These are phyloP conservation scores for Graphiopsis chlorocephala DNA, from an alignment of 2,329 filamentous ascomycete genomes.

Conservation along the genomic window DNA sequence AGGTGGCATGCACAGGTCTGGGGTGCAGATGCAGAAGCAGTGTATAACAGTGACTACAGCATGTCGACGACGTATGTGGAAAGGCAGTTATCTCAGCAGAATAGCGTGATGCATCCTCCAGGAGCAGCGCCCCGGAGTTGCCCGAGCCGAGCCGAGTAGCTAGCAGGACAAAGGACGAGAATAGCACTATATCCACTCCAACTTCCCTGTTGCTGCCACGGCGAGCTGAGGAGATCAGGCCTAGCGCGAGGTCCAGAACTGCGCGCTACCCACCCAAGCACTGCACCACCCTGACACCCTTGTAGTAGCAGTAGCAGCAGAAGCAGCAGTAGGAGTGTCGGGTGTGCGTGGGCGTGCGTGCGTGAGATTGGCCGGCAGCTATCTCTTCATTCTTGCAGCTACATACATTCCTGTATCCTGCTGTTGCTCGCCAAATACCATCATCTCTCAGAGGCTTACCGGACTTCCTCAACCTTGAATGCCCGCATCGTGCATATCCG, in stretches of 20 bases:
- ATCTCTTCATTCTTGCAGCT: not conserved
- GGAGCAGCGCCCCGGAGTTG: not conserved
- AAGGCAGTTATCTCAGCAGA: not conserved
- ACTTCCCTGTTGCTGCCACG: not conserved
- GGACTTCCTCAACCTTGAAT: not conserved
- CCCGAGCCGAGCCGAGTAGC: not conserved
- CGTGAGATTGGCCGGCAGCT: constrained; percentile 1
- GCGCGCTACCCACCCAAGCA: not conserved
- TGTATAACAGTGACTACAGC: not conserved
- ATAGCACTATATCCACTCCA: not conserved
- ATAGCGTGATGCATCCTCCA: not conserved
- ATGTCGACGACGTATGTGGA: not conserved
- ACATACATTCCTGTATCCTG: not conserved
- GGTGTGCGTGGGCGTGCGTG: not conserved
- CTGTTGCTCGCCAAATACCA: not conserved
- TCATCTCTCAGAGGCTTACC: not conserved
- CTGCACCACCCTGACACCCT: not conserved
- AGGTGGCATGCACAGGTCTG: not conserved
- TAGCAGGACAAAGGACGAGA: not conserved
- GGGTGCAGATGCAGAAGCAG: not conserved
- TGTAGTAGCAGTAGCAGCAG: not conserved
- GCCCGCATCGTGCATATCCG: not conserved
- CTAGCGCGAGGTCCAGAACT: not conserved
- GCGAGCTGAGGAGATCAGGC: not conserved
- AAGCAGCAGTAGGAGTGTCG: not conserved